Evolutionary conservation across 1,139 yeast species (phyloP).

Genomic region (Debaryomyces subglobosus): DNA sequence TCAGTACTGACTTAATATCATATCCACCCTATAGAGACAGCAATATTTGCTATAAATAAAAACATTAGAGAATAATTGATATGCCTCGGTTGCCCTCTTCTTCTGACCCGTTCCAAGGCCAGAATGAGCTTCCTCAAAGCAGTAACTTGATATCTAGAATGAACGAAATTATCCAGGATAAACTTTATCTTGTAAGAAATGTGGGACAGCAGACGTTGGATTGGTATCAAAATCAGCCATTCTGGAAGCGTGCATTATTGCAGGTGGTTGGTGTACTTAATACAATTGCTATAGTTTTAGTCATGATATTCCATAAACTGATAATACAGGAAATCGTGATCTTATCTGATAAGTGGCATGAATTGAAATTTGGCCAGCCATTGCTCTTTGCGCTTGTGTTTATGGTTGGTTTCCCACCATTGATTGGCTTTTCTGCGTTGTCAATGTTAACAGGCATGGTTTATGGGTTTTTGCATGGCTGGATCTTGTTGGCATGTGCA

Average conservation of each 20-base stretch:
- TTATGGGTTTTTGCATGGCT: slow-evolving; percentile 81
- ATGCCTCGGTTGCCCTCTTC: slow-evolving; percentile 8
- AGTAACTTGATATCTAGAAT: neutral
- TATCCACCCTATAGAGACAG: neutral
- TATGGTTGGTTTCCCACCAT: slow-evolving; percentile 75
- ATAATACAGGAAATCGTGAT: slow-evolving; percentile 47
- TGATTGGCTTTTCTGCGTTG: slow-evolving; percentile 78
- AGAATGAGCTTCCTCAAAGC: neutral
- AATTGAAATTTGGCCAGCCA: slow-evolving; percentile 52
- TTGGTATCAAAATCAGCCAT: slow-evolving; percentile 28
- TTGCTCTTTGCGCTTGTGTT: slow-evolving; percentile 52
- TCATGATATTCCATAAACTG: slow-evolving; percentile 51
- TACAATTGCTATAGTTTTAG: slow-evolving; percentile 27
- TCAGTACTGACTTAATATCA: neutral
- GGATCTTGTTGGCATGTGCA: slow-evolving; percentile 73
- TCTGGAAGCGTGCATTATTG: slow-evolving; percentile 17
- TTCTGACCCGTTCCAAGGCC: slow-evolving; percentile 1
- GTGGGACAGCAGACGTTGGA: slow-evolving; percentile 4
- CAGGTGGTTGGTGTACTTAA: slow-evolving; percentile 18
- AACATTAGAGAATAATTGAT: neutral
- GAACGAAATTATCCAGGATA: neutral
- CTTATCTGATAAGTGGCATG: slow-evolving; percentile 50
- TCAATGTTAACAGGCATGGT: slow-evolving; percentile 77
- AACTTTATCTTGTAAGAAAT: neutral
- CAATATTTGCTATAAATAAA: neutral